Evolutionary conservation across 139 green algal species (phyloP), one percentile per base, ranked within the genome.

Genomic region (Chlorella sp.): DNA sequence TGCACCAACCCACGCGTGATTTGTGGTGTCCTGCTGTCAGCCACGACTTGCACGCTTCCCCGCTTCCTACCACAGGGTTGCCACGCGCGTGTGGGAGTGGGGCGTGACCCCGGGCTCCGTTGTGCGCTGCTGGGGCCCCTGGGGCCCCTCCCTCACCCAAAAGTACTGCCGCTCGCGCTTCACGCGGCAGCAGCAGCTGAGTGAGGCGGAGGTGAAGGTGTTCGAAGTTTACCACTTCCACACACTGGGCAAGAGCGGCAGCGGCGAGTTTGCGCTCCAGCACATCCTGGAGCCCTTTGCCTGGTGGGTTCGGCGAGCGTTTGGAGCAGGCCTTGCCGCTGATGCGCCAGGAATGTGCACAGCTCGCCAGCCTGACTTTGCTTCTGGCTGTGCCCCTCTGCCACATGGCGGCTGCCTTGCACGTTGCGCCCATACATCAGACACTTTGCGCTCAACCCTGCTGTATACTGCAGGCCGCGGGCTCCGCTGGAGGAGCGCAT

Each of bases 211-310:
- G 60, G 77, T 83, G 56, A 60, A 43, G 34, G 58, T 73, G 6
- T 73, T 83, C 62, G 77, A 82, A 54, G 41, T n/a, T 34, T 93
- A 90, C 79, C 80, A 83, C 48, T 90, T 90, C 82, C 88, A 94
- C 84, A 95, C 95, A 40, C 83, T 90, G 36, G 94, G 92, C 9
- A 76, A 80, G 28, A 83, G 43, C 9, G 93, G 94, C 76, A 93
- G 87, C 67, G 95, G 95, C 1, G 95, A 98, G 86, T 90, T 92
- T 81, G 95, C 95, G 62, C 91, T 98, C 80, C 83, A 91, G 9
- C 92, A 98, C 86, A 81, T 98, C 14, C 87, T 98, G 80, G 86
- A 62, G 60, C 95, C 95, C 0, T 95, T 95, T 76, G 95, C 95
- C 2, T 98, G 91, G 51, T 16, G 24, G 24, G 51, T 60, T 60